Conservation (phyloP, 2,329 filamentous ascomycete species). For the Bipolaris zeicola region DNA sequence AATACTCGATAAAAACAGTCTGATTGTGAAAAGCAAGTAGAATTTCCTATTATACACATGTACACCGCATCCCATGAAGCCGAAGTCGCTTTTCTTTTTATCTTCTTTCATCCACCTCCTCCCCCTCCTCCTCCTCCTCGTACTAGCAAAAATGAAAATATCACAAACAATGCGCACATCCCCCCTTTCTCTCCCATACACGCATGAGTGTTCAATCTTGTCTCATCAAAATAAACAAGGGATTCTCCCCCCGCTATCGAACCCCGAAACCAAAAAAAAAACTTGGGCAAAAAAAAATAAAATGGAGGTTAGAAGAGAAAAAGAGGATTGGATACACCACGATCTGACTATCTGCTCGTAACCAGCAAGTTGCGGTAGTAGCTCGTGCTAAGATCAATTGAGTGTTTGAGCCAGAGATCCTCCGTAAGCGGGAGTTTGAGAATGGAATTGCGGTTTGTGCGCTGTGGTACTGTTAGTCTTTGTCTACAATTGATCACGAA, state of each 20-base stretch:
- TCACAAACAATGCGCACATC: no score
- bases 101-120: no score
- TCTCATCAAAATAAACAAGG: no score
- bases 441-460: conserved; percentile 53
- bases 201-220: no score
- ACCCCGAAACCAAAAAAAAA: no score
- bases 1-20: not conserved
- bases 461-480: conserved; percentile 39
- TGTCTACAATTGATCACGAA: not conserved
- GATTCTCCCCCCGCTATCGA: no score
- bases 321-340: no score
- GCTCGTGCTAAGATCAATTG: conserved; percentile 69
- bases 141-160: no score
- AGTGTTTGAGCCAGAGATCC: conserved; percentile 72
- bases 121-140: not conserved
- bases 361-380: conserved; percentile 66
- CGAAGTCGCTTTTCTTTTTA: not conserved
- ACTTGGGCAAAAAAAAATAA: no score
- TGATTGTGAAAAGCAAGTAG: not conserved
- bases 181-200: no score
- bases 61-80: not conserved
- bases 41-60: not conserved
- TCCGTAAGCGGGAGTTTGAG: conserved; percentile 71
- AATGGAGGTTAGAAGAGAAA: no score
- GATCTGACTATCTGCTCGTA: conserved; percentile 8